These are phyloP conservation scores for Mycosphaerella sp. DNA, from an alignment of 2,329 filamentous ascomycete genomes.

Conservation along the genomic window DNA sequence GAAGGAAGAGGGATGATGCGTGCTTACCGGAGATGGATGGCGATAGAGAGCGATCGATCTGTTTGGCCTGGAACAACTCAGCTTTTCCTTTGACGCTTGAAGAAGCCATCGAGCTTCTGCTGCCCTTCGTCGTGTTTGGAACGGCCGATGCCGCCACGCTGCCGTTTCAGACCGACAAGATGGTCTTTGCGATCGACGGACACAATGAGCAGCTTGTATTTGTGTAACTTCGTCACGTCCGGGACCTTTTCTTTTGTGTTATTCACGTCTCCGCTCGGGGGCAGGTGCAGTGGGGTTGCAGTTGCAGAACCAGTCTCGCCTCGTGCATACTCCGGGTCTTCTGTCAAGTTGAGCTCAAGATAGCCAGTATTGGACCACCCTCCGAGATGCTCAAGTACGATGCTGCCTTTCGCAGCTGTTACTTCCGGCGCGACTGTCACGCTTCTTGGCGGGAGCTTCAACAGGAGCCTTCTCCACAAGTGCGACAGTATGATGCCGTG, in stretches of 20 bases:
- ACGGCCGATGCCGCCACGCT: slow-evolving; percentile 75
- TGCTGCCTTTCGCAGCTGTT: slow-evolving; percentile 31
- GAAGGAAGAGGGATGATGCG: slow-evolving; percentile 10
- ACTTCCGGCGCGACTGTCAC: slow-evolving; percentile 43
- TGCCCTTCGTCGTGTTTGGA: slow-evolving; percentile 69
- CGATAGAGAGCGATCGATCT: neutral
- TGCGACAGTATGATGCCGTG: slow-evolving; percentile 75
- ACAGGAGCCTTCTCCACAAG: slow-evolving; percentile 58
- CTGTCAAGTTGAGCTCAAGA: slow-evolving; percentile 21
- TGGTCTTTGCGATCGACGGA: slow-evolving; percentile 66
- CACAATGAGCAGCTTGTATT: slow-evolving; percentile 41
- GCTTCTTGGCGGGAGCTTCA: slow-evolving; percentile 46
- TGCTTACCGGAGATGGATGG: slow-evolving; percentile 3
- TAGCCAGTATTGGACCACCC: slow-evolving; percentile 63
- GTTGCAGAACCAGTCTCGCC: neutral
- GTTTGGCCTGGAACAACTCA: slow-evolving; percentile 14
- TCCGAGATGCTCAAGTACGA: slow-evolving; percentile 49
- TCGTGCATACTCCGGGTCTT: neutral
- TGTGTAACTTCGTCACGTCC: neutral
- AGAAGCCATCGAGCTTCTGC: slow-evolving; percentile 70
- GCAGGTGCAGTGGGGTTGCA: slow-evolving; percentile 14
- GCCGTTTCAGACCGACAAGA: slow-evolving; percentile 67
- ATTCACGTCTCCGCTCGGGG: neutral
- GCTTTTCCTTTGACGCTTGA: slow-evolving; percentile 42
- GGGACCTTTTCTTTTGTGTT: neutral